Conservation (phyloP, 2,329 filamentous ascomycete species). For the Arthroderma sp. region DNA sequence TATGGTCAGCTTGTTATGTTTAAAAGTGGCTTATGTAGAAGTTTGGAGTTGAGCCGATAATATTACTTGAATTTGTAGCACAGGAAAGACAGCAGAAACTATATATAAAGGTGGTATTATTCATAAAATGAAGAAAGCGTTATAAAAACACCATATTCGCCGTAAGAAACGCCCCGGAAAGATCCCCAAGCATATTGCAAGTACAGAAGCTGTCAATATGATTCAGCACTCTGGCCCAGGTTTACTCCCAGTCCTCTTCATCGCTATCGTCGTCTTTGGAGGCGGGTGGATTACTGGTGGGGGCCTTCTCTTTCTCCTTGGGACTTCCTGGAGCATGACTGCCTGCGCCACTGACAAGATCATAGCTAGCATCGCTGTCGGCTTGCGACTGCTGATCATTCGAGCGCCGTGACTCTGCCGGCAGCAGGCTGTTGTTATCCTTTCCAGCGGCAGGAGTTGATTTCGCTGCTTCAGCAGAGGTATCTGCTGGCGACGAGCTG, state of each 20-base stretch:
- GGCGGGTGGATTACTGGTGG: conserved; percentile 36
- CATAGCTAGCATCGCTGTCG: conserved; percentile 92
- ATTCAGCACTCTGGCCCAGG: neutral
- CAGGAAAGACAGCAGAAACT: too few species aligned
- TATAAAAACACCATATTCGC: neutral
- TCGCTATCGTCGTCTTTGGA: conserved; percentile 44
- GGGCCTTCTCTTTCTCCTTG: conserved; percentile 38
- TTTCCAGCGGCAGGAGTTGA: conserved; percentile 19
- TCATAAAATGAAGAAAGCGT: neutral
- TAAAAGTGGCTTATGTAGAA: too few species aligned
- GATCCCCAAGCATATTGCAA: too few species aligned
- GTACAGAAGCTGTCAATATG: too few species aligned
- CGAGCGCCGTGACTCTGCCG: conserved; percentile 53
- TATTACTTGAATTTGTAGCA: too few species aligned
- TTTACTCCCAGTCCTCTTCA: conserved; percentile 64
- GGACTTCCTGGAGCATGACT: conserved; percentile 63
- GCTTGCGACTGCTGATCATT: conserved; percentile 82
- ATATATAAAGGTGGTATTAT: neutral
- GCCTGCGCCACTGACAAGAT: conserved; percentile 70
- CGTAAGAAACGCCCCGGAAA: neutral
- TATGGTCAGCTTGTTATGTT: too few species aligned
- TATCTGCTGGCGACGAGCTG: conserved; percentile 10
- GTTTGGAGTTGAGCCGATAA: too few species aligned
- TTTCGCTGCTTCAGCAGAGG: conserved; percentile 16
- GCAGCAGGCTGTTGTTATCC: conserved; percentile 41